Base-by-base conservation (phyloP, 176 grass and related monocot genomes). In the Lolium rigidum region DNA sequence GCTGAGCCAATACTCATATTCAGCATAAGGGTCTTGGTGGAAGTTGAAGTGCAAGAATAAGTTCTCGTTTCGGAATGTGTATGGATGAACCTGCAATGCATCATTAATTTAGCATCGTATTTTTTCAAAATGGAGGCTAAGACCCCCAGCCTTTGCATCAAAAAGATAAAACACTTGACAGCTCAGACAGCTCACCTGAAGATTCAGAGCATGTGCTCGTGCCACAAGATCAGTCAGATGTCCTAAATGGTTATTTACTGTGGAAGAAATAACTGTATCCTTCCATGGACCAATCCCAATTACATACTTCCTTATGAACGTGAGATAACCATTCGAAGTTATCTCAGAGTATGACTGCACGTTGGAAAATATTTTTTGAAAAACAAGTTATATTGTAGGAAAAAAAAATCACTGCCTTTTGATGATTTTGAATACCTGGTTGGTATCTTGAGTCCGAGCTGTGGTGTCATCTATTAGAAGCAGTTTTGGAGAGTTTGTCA, bases 241-340 rank as follows among this genome's bases (percentile, higher is more conserved):
- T 50, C 77, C 89, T 68, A 94, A 80, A 13, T 74, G 71, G 48
- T 92, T 89, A 7, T 89, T 51, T 70, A 70, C 57, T 6, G 90
- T 43, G 90, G n/a, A n/a, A n/a, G n/a, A 88, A 72, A 97, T 86
- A 81, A 97, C 83, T 70, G 92, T 97, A 54, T 97, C 94, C 84
- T 97, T 97, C 92, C 92, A 94, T 51, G 92, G 92, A 12, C 92
- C 94, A 85, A 97, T 94, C 63, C 92, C 94, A 47, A 92, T n/a
- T 46, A 97, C 88, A 70, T 94, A 92, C 12, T 86, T 70, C 46
- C 80, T 91, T 86, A 97, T 97, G 77, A 92, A 97, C 18, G 18
- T 39, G 13, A 97, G 83, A 83, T 94, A 97, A 46, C 38, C 72
- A 59, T 92, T 39, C 12, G 94, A 97, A 49, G 90, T 92, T 87